Evolutionary conservation across 495 filamentous ascomycete species (phyloP).

Genomic region (Delitschia confertaspora): DNA sequence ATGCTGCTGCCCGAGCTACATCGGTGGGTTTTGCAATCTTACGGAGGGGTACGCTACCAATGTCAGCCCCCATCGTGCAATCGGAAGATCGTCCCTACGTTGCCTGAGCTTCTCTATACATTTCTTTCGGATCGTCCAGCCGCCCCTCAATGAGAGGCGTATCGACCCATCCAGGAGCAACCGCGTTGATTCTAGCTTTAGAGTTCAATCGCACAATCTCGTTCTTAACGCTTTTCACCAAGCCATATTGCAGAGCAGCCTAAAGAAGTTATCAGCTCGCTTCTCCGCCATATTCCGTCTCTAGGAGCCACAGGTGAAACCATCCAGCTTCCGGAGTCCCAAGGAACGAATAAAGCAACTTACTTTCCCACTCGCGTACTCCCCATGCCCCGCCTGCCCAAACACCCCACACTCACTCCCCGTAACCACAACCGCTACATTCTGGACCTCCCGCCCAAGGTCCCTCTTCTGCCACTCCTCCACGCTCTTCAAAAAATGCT

Average conservation of each 20-base stretch:
- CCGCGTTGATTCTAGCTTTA: conserved; percentile 48
- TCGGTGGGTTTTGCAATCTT: conserved; percentile 43
- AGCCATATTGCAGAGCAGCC: conserved; percentile 45
- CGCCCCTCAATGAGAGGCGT: conserved; percentile 41
- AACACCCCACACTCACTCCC: conserved; percentile 29
- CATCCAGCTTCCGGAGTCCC: no score
- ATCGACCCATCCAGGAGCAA: conserved; percentile 45
- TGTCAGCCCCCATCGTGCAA: not conserved
- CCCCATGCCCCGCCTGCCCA: conserved; percentile 43
- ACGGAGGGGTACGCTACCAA: conserved; percentile 33
- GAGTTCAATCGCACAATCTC: conserved; percentile 46
- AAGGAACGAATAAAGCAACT: no score
- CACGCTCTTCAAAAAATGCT: conserved; percentile 45
- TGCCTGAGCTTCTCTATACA: conserved; percentile 41
- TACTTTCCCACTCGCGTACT: conserved; percentile 44
- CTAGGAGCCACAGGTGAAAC: no score
- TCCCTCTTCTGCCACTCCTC: conserved; percentile 33
- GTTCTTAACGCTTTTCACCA: conserved; percentile 46
- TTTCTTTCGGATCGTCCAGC: conserved; percentile 41
- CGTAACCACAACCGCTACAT: conserved; percentile 48
- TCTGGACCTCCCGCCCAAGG: conserved; percentile 37
- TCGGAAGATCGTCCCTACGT: conserved; percentile 25
- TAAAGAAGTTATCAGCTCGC: no score
- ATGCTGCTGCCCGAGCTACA: conserved; percentile 45
- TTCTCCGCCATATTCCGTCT: no score